Evolutionary conservation across 2,329 filamentous ascomycete genomes (phyloP).

Genomic region (Colletotrichum endophyticum): DNA sequence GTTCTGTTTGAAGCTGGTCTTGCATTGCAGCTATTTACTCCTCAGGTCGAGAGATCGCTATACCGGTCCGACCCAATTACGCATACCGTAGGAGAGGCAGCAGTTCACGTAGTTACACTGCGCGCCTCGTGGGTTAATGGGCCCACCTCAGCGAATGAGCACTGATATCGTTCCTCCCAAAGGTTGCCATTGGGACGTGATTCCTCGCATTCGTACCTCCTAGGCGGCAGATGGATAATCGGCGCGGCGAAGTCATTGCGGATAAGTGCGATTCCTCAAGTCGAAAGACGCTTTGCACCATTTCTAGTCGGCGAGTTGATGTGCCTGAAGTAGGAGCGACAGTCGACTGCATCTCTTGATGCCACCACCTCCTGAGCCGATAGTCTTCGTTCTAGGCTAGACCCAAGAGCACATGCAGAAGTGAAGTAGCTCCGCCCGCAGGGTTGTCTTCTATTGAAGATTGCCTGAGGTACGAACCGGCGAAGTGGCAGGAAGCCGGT

Average conservation of each 20-base stretch:
- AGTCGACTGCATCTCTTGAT: neutral
- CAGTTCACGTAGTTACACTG: no score
- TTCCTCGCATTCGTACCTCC: no score
- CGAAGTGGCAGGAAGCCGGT: neutral
- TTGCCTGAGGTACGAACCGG: neutral
- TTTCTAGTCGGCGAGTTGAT: neutral
- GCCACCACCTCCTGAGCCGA: neutral
- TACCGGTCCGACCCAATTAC: no score
- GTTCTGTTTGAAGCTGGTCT: no score
- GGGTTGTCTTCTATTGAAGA: neutral
- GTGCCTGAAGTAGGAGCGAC: neutral
- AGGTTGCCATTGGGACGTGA: no score
- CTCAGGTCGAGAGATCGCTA: no score
- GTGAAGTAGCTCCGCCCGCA: neutral
- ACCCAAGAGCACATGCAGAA: neutral
- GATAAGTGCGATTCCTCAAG: neutral
- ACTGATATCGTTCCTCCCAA: fast-evolving
- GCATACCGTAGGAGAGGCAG: no score
- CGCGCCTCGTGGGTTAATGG: no score
- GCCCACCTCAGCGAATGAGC: no score
- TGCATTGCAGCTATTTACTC: no score
- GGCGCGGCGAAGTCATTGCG: neutral
- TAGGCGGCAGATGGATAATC: neutral
- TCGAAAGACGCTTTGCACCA: neutral
- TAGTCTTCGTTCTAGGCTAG: neutral